A percentile compares a stretch with the other conserved stretches of the same genome.
phyloP scores from a whole-genome alignment of 306 rosid genomes.

The Cucumis hystrix region DNA sequence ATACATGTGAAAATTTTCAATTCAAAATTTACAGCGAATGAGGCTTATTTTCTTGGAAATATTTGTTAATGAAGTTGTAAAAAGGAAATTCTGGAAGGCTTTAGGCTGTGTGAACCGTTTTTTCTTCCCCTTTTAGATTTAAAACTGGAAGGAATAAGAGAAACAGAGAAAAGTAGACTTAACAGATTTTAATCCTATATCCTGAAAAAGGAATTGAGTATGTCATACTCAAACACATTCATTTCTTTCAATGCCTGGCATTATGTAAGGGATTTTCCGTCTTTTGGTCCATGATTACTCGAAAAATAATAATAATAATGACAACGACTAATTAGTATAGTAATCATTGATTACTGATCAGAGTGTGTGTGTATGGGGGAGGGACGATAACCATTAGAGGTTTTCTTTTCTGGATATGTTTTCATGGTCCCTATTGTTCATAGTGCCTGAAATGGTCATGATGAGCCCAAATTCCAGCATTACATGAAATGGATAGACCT shows the following conservation, averaged over 20 bases:
- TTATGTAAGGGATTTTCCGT: not conserved
- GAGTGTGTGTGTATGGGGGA: not conserved
- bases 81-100: not conserved
- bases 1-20: conserved; percentile 21
- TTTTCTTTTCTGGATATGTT: conserved; percentile 19
- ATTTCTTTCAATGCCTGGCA: not conserved
- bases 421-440: not conserved
- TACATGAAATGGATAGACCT: conserved; percentile 16
- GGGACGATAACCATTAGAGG: conserved; percentile 39
- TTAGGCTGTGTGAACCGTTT: not conserved
- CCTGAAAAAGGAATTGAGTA: not conserved
- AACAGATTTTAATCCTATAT: not conserved
- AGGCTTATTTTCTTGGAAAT: conserved; percentile 23
- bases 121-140: not conserved
- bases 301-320: not conserved
- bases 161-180: not conserved
- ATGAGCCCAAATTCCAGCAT: conserved; percentile 24
- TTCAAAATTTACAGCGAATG: conserved; percentile 17
- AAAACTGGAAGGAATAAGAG: not conserved
- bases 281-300: not conserved
- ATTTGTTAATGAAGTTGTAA: not conserved
- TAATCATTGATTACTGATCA: not conserved
- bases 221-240: not conserved
- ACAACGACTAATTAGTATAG: not conserved
- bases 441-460: conserved; percentile 22